Evolutionary conservation across 2,329 filamentous ascomycete species (phyloP), one percentile per base, ranked within the genome.

Genomic region (Annulohypoxylon truncatum): DNA sequence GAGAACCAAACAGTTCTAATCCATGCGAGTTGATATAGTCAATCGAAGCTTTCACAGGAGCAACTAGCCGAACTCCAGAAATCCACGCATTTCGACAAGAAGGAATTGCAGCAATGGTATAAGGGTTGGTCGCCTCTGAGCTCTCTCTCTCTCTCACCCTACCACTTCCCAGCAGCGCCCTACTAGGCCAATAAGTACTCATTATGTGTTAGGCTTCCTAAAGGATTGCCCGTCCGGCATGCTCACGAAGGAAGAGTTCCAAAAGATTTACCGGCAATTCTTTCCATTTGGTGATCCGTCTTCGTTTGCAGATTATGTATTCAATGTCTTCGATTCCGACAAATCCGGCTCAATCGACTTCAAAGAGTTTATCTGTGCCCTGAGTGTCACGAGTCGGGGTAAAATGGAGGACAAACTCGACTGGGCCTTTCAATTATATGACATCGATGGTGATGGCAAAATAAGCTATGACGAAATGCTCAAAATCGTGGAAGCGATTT

Each of bases 331-430:
- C 80, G 96, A 99, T 80, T 92, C 93, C 77, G 96, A 99, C 82
- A 96, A 97, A 77, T 97, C 93, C 46, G 96, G 96, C 72, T 95
- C 92, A 73, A 99, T 99, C 78, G 96, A 99, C 82, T 99, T 99
- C 82, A 98, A 98, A 80, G 96, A 99, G 82, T 99, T 99, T 82
- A 99, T 99, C 81, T 97, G 95, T 83, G 96, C 96, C 26, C 84
- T 99, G 70, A 97, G 93, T 80, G 95, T 99, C 77, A 99, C 96
- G 53, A 97, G 93, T 81, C 89, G 96, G 73, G 96, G 96, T 77
- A 96, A 96, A 85, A 97, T 98, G 93, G 96, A 99, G 82, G 96
- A 99, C 82, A 99, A 99, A 82, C 87, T 99, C 62, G 95, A 98
- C 80, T 99, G 96, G 96, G 96, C 96, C 13, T 99, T 99, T 83